Base-by-base conservation (phyloP, 441 rosid genomes). In the Breynia disticha region DNA sequence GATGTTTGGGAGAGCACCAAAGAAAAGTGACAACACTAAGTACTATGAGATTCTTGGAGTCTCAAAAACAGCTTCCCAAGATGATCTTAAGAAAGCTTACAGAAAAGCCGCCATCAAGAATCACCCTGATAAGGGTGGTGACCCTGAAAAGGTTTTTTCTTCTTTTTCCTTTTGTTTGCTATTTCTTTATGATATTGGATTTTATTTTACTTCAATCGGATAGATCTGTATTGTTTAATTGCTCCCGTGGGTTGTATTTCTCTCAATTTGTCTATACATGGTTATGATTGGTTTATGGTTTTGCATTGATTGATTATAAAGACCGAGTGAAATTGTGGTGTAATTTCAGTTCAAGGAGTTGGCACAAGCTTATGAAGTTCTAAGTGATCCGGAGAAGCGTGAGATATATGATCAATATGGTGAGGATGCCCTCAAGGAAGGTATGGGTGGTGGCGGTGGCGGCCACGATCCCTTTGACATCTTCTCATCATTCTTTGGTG, bases 381-480 rank as follows among this genome's bases (percentile, higher is more conserved):
- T 85, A 32, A 90, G 84, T 50, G 95, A 90, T 63, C 95, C 94
- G 0, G 96, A 90, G 72, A 90, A 90, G 54, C 88, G 98, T 37
- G 89, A 85, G 62, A 79, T 90, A 46, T 90, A 90, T 66, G 96
- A 90, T 66, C 90, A 85, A 54, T 90, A 82, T 50, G 98, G 98
- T 0, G 98, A 90, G 79, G 98, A 87, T 72, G 98, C 93, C 5
- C 98, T 90, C 52, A 90, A 78, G 88, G 96, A 76, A 74, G 95
- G 96, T 69, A 85, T 84, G 95, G 93, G 93, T 6, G 84, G 80
- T 15, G 79, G 88, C 11, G 90, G 82, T 0, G 79, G 83, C 2
- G 93, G 79, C 38, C 97, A 90, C 22, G 93, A 90, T 46, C 98
- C 96, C 1, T 84, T 91, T 55, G 97, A 91, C 66, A 86, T 91